Base-by-base conservation (phyloP, 1,139 yeast species). In the Saccharomyces pastorianus region DNA sequence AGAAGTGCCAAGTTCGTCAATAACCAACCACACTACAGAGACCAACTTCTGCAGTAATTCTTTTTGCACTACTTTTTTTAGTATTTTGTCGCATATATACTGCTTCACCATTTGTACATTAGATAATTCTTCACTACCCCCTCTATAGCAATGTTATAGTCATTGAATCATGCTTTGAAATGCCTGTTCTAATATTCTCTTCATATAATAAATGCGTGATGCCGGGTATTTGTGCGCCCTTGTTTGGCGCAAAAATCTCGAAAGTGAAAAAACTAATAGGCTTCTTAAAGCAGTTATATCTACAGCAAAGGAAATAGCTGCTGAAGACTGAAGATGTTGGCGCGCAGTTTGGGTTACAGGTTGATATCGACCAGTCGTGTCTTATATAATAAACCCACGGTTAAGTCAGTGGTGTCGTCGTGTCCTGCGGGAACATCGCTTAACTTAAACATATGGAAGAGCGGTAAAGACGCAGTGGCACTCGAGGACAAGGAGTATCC, bases 21-120 rank as follows among this genome's bases (percentile, higher is more conserved):
- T 71, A 80, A 85, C 77, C 97, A 93, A 78, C 86, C 88, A 54
- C 90, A 91, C 71, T 93, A 76, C 79, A 84, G 98, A 71, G 98
- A 93, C 71, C 95, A 84, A 71, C 77, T 93, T 63, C 78, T 93
- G 65, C 97, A 91, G 75, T 91, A 50, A 53, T 54, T 5, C 25
- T 13, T 38, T 38, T 20, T 23, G 26, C 44, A 20, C 44, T 4
- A 20, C n/a, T 6, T 5, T 38, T 38, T 32, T 38, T 38, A 23
- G 26, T 28, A 26, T 23, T 11, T 17, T 17, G 13, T 28, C 38
- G 17, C 38, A 26, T 32, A 28, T 31, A 32, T 26, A 48, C 41
- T 9, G 6, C 27, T 44, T 23, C 34, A 41, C 17, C 25, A 49
- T 38, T 49, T 27, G 38, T 47, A 27, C 38, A 27, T 28, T 23